A percentile compares a stretch with the other conserved stretches of the same genome.
Conservation (phyloP, 1,284 basidiomycete species). For the Meira miltonrushii region DNA sequence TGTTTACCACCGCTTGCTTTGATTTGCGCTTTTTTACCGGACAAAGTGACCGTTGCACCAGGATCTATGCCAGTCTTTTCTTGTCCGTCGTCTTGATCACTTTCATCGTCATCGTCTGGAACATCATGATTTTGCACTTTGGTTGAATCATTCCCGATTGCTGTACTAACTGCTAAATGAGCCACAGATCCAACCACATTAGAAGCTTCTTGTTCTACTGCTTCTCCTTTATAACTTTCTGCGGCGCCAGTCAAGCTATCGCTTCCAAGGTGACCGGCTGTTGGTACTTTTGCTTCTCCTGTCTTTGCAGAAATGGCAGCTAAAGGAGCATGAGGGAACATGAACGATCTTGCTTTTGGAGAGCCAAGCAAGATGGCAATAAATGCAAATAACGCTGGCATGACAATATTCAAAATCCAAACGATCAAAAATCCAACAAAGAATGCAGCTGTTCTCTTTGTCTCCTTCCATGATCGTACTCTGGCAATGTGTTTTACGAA, state of each 20-base stretch:
- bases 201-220: slow-evolving; percentile 56
- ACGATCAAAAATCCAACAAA: slow-evolving; percentile 26
- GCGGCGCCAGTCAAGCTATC: slow-evolving; percentile 36
- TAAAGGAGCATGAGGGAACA: slow-evolving; percentile 59
- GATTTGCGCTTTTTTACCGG: background rate
- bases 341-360: slow-evolving; percentile 54
- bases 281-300: slow-evolving; percentile 42
- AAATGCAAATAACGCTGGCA: slow-evolving; percentile 47
- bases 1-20: slow-evolving; percentile 6
- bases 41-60: background rate
- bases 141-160: slow-evolving; percentile 49
- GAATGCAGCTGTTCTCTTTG: slow-evolving; percentile 55
- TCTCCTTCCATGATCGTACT: slow-evolving; percentile 59
- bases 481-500: slow-evolving; percentile 58
- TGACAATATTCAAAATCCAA: slow-evolving; percentile 19
- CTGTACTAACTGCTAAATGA: slow-evolving; percentile 53
- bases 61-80: background rate
- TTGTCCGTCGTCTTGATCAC: slow-evolving; percentile 16
- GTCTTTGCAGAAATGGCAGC: slow-evolving; percentile 51
- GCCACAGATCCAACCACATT: slow-evolving; percentile 55
- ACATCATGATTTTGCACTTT: slow-evolving; percentile 22
- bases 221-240: slow-evolving; percentile 55
- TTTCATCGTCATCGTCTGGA: slow-evolving; percentile 9
- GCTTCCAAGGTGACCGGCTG: slow-evolving; percentile 44
- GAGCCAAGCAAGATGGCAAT: slow-evolving; percentile 56